These are phyloP conservation scores for Calycina marina DNA, from an alignment of 2,329 filamentous ascomycete genomes.

Conservation along the genomic window DNA sequence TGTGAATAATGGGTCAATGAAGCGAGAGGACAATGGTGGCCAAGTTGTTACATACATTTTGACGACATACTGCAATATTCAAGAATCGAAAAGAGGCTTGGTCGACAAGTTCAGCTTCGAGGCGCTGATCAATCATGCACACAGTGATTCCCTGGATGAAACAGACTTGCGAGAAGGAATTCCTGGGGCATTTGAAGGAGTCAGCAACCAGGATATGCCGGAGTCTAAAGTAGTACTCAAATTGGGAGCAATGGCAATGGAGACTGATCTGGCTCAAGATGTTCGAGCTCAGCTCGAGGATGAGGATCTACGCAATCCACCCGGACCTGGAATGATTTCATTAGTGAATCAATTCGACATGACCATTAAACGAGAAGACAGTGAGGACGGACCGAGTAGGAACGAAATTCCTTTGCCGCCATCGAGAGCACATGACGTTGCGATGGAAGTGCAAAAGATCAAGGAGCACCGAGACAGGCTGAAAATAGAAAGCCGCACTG, in stretches of 20 bases:
- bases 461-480: conserved; percentile 88
- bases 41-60: conserved; percentile 59
- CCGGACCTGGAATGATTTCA: conserved; percentile 52
- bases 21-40: neutral
- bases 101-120: conserved; percentile 51
- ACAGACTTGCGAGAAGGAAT: conserved; percentile 47
- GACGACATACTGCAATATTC: conserved; percentile 41
- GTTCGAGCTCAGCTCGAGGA: conserved; percentile 78
- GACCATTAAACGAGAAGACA: conserved; percentile 79
- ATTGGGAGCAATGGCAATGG: conserved; percentile 72
- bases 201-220: conserved; percentile 45
- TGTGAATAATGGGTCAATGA: no score
- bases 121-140: conserved; percentile 39
- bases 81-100: conserved; percentile 43
- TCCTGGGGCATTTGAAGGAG: conserved; percentile 43
- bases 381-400: conserved; percentile 65
- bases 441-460: conserved; percentile 87
- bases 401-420: conserved; percentile 75
- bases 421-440: conserved; percentile 76
- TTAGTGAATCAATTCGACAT: conserved; percentile 80
- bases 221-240: conserved; percentile 46
- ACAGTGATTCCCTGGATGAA: conserved; percentile 46
- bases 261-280: conserved; percentile 68
- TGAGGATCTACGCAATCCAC: conserved; percentile 65
- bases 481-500: conserved; percentile 69